Base-by-base conservation (phyloP, 2,329 filamentous ascomycete genomes). In the Lasiodiplodia hormozganensis region DNA sequence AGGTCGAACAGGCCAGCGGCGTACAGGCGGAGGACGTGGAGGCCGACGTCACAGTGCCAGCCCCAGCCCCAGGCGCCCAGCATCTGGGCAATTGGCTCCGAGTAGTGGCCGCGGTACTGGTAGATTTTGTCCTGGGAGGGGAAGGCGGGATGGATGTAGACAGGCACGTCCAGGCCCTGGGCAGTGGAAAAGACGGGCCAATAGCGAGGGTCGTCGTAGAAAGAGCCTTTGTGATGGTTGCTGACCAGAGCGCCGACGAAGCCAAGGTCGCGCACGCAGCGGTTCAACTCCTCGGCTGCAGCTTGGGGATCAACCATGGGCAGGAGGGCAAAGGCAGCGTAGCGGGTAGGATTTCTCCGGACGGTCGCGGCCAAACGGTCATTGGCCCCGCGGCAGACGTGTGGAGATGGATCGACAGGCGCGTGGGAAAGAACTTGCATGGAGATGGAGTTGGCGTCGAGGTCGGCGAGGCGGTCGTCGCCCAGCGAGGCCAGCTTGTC, bases 181-280 rank as follows among this genome's bases (percentile, higher is more conserved):
- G 75, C 75, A 8, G 72, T 72, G 23, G 74, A 68, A 74, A 76
- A 79, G 67, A 79, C 77, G 4, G 68, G 54, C 62, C 77, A 74
- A 62, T 76, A 77, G 7, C 77, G 73, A 10, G 74, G 72, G 1
- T 73, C 74, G 53, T 79, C 76, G 65, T 76, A 78, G 65, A 75
- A 79, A 2, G 60, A 65, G 18, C 76, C 76, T 21, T 72, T 75
- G n/a, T 74, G 74, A 64, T 78, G 76, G 60, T 74, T 76, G 67
- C 76, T 75, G 21, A 91, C 83, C 4, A 91, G 78, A 4, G 84
- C 87, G 3, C 89, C 88, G 69, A 87, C 84, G 80, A 90, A 90
- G 21, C 88, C 87, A 57, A 85, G 69, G 64, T 77, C 72, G 43
- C 72, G 75, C 2, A 78, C 73, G 7, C 76, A 75, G 67, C 77